A percentile compares a stretch with the other conserved stretches of the same genome.
phyloP scores from a whole-genome alignment of 331 rosid species.

The Rhamnella rubrinervis region DNA sequence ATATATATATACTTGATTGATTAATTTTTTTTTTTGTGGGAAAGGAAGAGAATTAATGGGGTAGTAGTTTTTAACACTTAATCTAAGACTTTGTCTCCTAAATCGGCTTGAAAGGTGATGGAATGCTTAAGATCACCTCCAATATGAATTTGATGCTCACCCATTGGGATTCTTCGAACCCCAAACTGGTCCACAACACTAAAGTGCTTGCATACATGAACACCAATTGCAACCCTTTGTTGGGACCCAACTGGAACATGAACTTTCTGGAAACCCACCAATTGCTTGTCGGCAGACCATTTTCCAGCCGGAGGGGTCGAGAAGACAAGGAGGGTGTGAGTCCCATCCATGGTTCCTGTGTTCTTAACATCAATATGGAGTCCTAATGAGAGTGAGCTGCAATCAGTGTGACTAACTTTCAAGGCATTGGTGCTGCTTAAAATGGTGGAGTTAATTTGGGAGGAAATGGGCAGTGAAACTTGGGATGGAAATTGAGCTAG shows the following conservation, averaged over 20 bases:
- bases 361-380: constrained; percentile 59
- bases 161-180: constrained; percentile 74
- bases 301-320: constrained; percentile 45
- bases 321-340: constrained; percentile 68
- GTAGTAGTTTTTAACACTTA: neutral
- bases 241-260: constrained; percentile 52
- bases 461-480: constrained; percentile 30
- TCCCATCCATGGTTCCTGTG: constrained; percentile 65
- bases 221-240: constrained; percentile 38
- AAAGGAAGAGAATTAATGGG: neutral
- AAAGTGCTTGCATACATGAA: constrained; percentile 73
- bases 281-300: constrained; percentile 42
- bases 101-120: constrained; percentile 38
- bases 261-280: constrained; percentile 62
- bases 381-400: constrained; percentile 31
- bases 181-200: constrained; percentile 71
- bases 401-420: constrained; percentile 46
- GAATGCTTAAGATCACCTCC: constrained; percentile 75
- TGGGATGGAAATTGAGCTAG: constrained; percentile 47
- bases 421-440: constrained; percentile 24
- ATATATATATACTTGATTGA: neutral
- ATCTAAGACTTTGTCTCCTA: constrained; percentile 18
- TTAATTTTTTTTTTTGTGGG: too few species aligned
- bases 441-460: constrained; percentile 37
- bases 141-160: constrained; percentile 65